phyloP scores from a whole-genome alignment of 805 yeast genomes.

The Metschnikowia similis region DNA sequence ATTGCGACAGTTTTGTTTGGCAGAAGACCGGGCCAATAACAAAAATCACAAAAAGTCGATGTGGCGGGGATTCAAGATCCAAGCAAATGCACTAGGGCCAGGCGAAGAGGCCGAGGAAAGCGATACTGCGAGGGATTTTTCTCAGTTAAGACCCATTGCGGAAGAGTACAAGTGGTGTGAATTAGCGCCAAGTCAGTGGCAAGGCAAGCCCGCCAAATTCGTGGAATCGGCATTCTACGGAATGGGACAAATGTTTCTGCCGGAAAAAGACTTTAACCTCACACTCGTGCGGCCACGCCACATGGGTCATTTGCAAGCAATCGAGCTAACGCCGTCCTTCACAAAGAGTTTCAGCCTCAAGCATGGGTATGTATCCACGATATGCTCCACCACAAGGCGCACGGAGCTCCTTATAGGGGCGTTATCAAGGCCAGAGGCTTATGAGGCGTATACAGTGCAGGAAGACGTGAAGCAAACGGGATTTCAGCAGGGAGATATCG shows the following conservation, averaged over 20 bases:
- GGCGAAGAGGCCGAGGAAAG: neutral
- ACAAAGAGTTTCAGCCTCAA: constrained; percentile 24
- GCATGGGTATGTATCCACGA: constrained; percentile 25
- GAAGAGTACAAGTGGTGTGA: constrained; percentile 27
- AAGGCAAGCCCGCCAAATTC: constrained; percentile 13
- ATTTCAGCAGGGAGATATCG: constrained; percentile 26
- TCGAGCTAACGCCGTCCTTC: constrained; percentile 29
- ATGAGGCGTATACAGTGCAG: constrained; percentile 21
- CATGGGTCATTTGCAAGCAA: constrained; percentile 13
- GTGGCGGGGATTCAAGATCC: neutral
- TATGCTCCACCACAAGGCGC: constrained; percentile 22
- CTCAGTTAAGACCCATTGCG: constrained; percentile 6
- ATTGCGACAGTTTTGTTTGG: neutral
- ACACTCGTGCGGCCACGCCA: constrained; percentile 43
- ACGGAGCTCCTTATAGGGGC: constrained; percentile 30
- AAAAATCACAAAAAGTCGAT: constrained; percentile 4
- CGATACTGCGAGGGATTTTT: neutral
- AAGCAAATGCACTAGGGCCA: neutral
- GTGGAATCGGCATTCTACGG: constrained; percentile 36
- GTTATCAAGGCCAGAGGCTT: constrained; percentile 19
- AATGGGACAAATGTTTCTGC: constrained; percentile 39
- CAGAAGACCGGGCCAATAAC: neutral
- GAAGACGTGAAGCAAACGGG: constrained; percentile 3
- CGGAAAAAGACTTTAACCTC: constrained; percentile 38
- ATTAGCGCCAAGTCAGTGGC: constrained; percentile 21